Evolutionary conservation across 2,329 filamentous ascomycete species (phyloP), one percentile per base, ranked within the genome.

Genomic region (Claviceps pusilla): DNA sequence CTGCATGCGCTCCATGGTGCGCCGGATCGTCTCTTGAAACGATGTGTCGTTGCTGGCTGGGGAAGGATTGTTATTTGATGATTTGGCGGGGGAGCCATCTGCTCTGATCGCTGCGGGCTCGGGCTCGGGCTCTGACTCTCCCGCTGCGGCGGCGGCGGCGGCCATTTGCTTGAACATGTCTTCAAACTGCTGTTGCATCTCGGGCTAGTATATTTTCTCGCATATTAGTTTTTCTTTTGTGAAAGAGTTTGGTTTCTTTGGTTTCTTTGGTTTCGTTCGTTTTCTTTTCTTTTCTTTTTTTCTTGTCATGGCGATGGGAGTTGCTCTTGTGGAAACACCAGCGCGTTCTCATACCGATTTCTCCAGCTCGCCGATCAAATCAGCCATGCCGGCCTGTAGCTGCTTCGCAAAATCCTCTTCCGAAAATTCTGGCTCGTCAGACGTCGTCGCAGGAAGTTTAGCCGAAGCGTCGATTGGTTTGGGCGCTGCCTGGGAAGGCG

Each of bases 1-100:
- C 63, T 94, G 87, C 89, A 98, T 95, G 50, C 93, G 86, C 70
- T 94, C 88, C 86, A 98, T 96, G 0, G 93, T 97, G 62, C 83
- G 83, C 57, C 86, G 83, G 62, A 98, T 97, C 0, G 88, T 95
- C 56, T 95, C 89, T 65, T 94, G 89, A 69, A 98, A 98, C 0
- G 78, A 81, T 49, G 83, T 83, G 43, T 73, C 68, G 33, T 71
- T 70, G 19, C 70, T 65, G 7, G 31, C 35, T 67, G 62, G 28
- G 67, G 70, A 31, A 69, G 65, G 29, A 68, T 60, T 65, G 12
- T 60, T 66, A 16, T 16, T 41, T 11, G 37, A 41, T 16, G 37
- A 7, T 41, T 16, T 14, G 37, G 37, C 37, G 3, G 37, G 14
- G 37, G 37, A 51, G 35, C 53, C 50, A 3, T 64, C 55, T 19